Percentiles rank a stretch among this genome's conserved stretches.
phyloP scores from a whole-genome alignment of 2,329 filamentous ascomycete species.

The Hypoxylon sp. region DNA sequence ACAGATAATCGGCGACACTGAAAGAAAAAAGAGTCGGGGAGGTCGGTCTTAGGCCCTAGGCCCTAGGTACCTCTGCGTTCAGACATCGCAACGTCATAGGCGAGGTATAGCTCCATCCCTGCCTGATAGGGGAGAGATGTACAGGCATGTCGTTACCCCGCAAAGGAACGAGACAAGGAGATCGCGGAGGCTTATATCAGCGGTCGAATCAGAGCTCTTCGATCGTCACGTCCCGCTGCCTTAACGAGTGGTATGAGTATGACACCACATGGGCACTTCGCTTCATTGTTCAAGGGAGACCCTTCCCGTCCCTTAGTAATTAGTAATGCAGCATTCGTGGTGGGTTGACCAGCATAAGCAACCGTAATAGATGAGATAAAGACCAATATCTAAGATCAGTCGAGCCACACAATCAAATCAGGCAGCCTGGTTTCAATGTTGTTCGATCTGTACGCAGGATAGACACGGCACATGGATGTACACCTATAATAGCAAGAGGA shows the following conservation, averaged over 20 bases:
- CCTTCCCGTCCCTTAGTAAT: neutral
- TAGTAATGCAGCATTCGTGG: slow-evolving; percentile 7
- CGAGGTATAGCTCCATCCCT: slow-evolving; percentile 33
- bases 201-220: slow-evolving; percentile 43
- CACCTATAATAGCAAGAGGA: neutral
- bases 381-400: slow-evolving; percentile 4
- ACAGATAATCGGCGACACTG: slow-evolving; percentile 4
- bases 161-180: slow-evolving; percentile 45
- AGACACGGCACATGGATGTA: neutral
- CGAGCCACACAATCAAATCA: slow-evolving; percentile 6
- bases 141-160: slow-evolving; percentile 48
- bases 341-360: slow-evolving; percentile 3
- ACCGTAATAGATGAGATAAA: slow-evolving; percentile 13
- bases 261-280: slow-evolving; percentile 40
- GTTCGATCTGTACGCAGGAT: neutral
- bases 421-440: neutral
- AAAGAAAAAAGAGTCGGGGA: slow-evolving; percentile 1
- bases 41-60: slow-evolving; percentile 1
- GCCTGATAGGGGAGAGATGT: slow-evolving; percentile 39
- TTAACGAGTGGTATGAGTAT: slow-evolving; percentile 39
- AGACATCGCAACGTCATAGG: slow-evolving; percentile 43
- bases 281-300: slow-evolving; percentile 13
- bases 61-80: slow-evolving; percentile 34
- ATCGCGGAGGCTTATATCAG: slow-evolving; percentile 40
- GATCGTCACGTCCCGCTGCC: slow-evolving; percentile 42